These are phyloP conservation scores for Pisolithus microcarpus DNA, from an alignment of 768 basidiomycete species.

Conservation along the genomic window DNA sequence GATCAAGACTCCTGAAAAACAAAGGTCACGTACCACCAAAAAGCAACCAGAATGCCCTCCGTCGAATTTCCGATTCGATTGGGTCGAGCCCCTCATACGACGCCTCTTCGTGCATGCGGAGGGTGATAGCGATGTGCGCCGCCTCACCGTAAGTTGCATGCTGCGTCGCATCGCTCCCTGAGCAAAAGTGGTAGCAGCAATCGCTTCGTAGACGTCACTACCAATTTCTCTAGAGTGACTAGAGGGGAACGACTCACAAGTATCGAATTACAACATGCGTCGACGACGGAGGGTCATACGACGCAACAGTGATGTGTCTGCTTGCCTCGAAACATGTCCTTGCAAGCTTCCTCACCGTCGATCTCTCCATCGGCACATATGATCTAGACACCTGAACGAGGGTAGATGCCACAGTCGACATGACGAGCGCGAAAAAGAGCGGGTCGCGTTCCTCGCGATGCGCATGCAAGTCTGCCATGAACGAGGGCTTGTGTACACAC, in stretches of 20 bases:
- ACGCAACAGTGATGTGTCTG: constrained; percentile 69
- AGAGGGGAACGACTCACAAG: constrained; percentile 49
- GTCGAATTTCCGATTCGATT: constrained; percentile 81
- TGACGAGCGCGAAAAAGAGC: constrained; percentile 84
- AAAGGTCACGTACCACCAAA: constrained; percentile 78
- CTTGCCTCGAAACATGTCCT: constrained; percentile 78
- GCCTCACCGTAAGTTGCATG: constrained; percentile 87
- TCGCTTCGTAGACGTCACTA: constrained; percentile 40
- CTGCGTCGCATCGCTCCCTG: constrained; percentile 80
- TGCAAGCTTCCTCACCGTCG: constrained; percentile 78
- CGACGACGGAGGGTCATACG: constrained; percentile 78
- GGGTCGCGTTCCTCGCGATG: constrained; percentile 81
- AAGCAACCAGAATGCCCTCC: constrained; percentile 82
- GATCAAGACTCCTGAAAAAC: too few species aligned
- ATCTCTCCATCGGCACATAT: constrained; percentile 81
- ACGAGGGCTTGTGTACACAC: constrained; percentile 84
- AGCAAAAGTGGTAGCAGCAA: constrained; percentile 82
- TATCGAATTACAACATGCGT: constrained; percentile 85
- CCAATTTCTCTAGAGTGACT: background rate
- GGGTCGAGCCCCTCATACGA: constrained; percentile 79
- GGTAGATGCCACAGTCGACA: constrained; percentile 83
- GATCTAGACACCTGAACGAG: constrained; percentile 84
- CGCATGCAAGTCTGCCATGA: constrained; percentile 81
- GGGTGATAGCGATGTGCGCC: constrained; percentile 72
- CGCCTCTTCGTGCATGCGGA: constrained; percentile 81